Base-by-base conservation (phyloP, 306 rosid species). In the Cucumis cinereus region DNA sequence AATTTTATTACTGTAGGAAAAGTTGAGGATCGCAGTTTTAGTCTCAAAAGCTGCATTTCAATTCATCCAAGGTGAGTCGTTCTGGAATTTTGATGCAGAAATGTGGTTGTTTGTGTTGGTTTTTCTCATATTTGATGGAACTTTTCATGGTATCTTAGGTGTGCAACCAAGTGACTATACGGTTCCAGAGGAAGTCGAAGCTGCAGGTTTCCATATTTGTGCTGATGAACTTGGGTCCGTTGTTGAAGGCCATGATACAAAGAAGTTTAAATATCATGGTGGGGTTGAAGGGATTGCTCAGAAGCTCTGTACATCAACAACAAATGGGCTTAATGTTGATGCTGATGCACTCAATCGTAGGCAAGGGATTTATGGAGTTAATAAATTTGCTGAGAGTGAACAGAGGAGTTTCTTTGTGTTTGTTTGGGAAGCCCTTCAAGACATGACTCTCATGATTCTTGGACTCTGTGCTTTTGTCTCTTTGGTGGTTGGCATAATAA, bases 351-450 rank as follows among this genome's bases (percentile, higher is more conserved):
- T 82, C 36, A 74, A 73, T 28, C 82, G 67, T 63, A 88, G 97
- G 86, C 87, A 80, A 64, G 77, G 83, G 74, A 45, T 90, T 36
- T 93, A 79, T 77, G 98, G 98, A 77, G 82, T 91, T 72, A 93
- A 93, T 64, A 91, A 89, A 80, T 93, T 93, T 76, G 76, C 89
- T 10, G 98, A 93, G 87, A 87, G 89, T 49, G 85, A 78, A 78
- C 79, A 38, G 16, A 78, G 83, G 78, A 87, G 98, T 79, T 91
- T 93, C 87, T 91, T 84, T 85, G 73, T 93, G 77, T 93, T 93
- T 82, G 96, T 91, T 82, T 91, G 96, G 96, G 98, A 93, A 89
- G 97, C 98, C 68, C 93, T 93, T 77, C 97, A 93, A 28, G 98
- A 91, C 87, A 89, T 90, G 98, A 91, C 98, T 79, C 96, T 93